These are phyloP conservation scores for Clarireedia paspali DNA, from an alignment of 2,329 filamentous ascomycete species.

Conservation along the genomic window DNA sequence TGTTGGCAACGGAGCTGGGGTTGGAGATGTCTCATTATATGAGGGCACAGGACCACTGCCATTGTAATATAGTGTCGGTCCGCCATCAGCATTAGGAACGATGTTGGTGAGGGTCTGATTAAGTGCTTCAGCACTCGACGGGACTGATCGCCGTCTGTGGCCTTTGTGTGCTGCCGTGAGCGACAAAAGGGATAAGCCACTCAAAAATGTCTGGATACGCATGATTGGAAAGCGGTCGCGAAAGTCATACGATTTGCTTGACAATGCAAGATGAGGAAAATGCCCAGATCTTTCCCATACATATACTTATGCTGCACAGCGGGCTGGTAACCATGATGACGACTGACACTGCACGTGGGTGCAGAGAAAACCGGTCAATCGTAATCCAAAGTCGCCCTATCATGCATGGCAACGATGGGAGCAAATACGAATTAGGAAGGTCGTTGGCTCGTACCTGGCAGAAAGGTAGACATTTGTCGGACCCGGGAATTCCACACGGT, in stretches of 20 bases:
- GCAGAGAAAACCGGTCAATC: background rate
- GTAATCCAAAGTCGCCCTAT: background rate
- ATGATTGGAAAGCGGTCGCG: background rate
- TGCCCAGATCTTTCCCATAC: background rate
- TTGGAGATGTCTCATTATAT: slow-evolving; percentile 3
- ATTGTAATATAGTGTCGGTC: slow-evolving; percentile 6
- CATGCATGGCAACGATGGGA: background rate
- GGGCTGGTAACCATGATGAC: background rate
- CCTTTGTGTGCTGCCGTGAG: slow-evolving; percentile 5
- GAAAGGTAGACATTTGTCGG: background rate
- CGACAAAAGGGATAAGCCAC: background rate
- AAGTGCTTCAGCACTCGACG: slow-evolving; percentile 6
- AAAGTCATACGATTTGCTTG: background rate
- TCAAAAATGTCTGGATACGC: background rate
- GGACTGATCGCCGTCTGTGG: slow-evolving; percentile 4
- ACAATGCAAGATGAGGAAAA: background rate
- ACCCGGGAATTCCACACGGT: no score
- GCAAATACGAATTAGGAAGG: background rate
- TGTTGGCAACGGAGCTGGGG: background rate
- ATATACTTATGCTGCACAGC: background rate
- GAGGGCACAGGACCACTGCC: slow-evolving; percentile 2
- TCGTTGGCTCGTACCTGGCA: background rate
- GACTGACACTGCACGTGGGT: background rate
- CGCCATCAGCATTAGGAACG: slow-evolving; percentile 6
- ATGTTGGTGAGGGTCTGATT: slow-evolving; percentile 6